Evolutionary conservation across 1,284 basidiomycete genomes (phyloP), one percentile per base, ranked within the genome.

Genomic region (Puccinia polysora): DNA sequence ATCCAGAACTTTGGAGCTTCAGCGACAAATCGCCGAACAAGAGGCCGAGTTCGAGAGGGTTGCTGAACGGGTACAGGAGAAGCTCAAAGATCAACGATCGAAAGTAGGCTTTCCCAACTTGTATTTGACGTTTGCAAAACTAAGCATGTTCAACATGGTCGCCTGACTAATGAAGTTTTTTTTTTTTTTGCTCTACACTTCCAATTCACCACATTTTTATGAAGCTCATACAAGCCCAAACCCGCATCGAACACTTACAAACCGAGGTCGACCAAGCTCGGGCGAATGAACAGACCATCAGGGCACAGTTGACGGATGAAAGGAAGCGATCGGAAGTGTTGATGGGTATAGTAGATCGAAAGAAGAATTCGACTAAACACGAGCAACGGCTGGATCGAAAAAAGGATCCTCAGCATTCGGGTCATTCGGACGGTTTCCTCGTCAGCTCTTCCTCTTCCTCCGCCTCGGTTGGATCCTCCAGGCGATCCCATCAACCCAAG

Each of bases 11-110:
- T 52, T 28, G 28, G 58, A 63, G 18, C 59, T 71, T 15, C 32
- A 71, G 34, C 34, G 49, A 28, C 58, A 53, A 20, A 60, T 71
- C 2, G 38, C 34, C 6, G 68, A 71, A 50, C 68, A 71, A 40
- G 68, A 71, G 23, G 47, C n/a, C 5, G 68, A 71, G 45, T 71
- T 71, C 23, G 68, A 71, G 45, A 62, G 20, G 28, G 68, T 71
- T 28, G 68, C 68, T 10, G 68, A 71, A 45, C 43, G 68, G 15
- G 68, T 71, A 14, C 68, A 63, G 55, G 58, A 52, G 2, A 71
- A 71, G n/a, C 47, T 71, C 12, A 49, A 63, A 52, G 56, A 62
- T 15, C 68, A 71, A 45, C 43, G 59, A 7, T 52, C 45, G 4
- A 71, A 71, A 36, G 68, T 71, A n/a, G 34, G 68, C n/a, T n/a